phyloP scores from a whole-genome alignment of 495 filamentous ascomycete species.

The Podospora anserina region DNA sequence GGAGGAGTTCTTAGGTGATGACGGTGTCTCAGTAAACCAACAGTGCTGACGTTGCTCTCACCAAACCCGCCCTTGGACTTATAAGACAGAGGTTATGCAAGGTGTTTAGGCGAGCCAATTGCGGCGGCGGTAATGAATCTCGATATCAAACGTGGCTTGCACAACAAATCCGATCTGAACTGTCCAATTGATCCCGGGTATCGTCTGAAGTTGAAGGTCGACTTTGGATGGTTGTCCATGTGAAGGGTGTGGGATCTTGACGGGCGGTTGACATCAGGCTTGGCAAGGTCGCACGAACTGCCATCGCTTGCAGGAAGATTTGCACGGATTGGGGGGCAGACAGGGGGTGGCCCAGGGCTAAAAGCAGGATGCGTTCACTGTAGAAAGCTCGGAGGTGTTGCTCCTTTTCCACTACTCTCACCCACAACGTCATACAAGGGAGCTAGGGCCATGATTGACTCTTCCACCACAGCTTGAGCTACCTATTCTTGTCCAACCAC shows the following conservation, averaged over 20 bases:
- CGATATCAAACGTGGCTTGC: neutral
- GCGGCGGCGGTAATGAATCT: neutral
- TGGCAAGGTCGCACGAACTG: neutral
- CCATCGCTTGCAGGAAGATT: neutral
- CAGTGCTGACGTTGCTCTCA: constrained; percentile 8
- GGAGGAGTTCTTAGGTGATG: neutral
- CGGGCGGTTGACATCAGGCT: neutral
- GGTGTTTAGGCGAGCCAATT: constrained; percentile 19
- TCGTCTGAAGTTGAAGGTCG: neutral
- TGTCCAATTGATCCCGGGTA: constrained; percentile 1
- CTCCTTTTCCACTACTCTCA: neutral
- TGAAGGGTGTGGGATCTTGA: neutral
- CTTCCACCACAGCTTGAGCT: neutral
- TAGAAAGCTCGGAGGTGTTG: neutral
- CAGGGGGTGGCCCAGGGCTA: constrained; percentile 4
- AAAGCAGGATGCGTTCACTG: constrained; percentile 19
- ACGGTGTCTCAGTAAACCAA: neutral
- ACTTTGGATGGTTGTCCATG: neutral
- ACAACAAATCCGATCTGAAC: neutral
- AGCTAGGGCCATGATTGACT: neutral
- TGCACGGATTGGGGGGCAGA: neutral
- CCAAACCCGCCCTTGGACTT: neutral
- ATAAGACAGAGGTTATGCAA: constrained; percentile 1
- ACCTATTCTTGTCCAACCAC: neutral
- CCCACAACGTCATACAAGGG: constrained; percentile 13